A percentile compares a stretch with the other conserved stretches of the same genome.
phyloP scores from a whole-genome alignment of 2,329 filamentous ascomycete genomes.

The Aspergillus awamori region DNA sequence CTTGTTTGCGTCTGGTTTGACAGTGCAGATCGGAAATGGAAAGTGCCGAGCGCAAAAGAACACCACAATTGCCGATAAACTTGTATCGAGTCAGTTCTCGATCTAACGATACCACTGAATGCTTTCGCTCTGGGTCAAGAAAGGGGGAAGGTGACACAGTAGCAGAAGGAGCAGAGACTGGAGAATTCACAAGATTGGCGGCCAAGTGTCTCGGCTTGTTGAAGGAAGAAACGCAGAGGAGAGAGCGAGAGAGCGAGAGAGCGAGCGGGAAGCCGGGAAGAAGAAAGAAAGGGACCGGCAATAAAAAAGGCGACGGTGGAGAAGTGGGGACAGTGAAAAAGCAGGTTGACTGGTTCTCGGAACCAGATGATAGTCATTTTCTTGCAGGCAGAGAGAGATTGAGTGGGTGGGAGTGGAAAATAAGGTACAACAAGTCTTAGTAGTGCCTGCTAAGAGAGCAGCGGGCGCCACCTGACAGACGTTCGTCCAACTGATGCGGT shows the following conservation, averaged over 20 bases:
- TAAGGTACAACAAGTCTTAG: no score
- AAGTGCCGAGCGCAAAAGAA: neutral
- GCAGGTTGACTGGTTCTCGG: neutral
- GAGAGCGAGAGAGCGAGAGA: neutral
- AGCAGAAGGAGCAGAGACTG: neutral
- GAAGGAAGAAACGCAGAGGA: neutral
- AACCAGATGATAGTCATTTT: no score
- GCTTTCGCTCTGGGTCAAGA: neutral
- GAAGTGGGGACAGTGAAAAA: neutral
- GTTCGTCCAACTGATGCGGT: neutral
- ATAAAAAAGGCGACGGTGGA: neutral
- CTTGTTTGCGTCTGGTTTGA: neutral
- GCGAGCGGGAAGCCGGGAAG: neutral
- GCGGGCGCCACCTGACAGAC: neutral
- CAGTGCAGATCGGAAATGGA: neutral
- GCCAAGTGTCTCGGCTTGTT: neutral
- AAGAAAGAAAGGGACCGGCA: neutral
- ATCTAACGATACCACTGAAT: no score
- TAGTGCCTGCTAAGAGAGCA: neutral
- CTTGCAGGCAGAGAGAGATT: no score
- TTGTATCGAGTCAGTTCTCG: neutral
- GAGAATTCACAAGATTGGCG: neutral
- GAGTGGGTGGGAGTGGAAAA: no score
- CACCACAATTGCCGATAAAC: neutral
- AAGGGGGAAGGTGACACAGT: neutral